Conservation (phyloP, 1,284 basidiomycete species). For the Ganoderma sp. region DNA sequence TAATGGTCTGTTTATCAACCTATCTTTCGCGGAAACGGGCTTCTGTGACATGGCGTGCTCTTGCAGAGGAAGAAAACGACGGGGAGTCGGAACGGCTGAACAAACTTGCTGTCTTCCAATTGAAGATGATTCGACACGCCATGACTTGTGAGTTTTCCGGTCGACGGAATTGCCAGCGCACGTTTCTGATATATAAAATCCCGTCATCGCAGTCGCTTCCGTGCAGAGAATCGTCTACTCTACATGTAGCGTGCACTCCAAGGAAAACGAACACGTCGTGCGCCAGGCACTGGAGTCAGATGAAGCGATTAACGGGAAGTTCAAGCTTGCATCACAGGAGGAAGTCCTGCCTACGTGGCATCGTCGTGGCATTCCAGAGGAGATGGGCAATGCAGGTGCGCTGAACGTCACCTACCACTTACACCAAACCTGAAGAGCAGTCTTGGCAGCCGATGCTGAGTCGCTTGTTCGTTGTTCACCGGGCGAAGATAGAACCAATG, state of each 20-base stretch:
- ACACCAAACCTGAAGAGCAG: not conserved
- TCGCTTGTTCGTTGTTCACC: conserved; percentile 85
- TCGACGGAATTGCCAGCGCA: not conserved
- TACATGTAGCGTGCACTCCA: conserved; percentile 91
- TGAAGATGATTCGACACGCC: conserved; percentile 93
- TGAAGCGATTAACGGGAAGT: conserved; percentile 64
- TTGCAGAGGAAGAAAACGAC: conserved; percentile 35
- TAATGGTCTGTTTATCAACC: conserved; percentile 49
- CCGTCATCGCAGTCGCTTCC: conserved; percentile 55
- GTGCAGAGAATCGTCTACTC: conserved; percentile 88
- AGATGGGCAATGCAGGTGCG: conserved; percentile 58
- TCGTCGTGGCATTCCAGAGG: conserved; percentile 73
- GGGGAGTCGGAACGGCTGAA: conserved; percentile 66
- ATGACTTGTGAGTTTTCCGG: conserved; percentile 77
- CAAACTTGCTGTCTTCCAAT: conserved; percentile 87
- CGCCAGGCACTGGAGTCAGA: conserved; percentile 72
- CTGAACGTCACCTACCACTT: not conserved
- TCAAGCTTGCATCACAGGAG: conserved; percentile 68
- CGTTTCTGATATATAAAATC: conserved; percentile 4
- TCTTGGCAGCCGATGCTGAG: conserved; percentile 58
- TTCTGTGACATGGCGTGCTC: not conserved
- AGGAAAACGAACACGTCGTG: conserved; percentile 90
- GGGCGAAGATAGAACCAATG: conserved; percentile 88
- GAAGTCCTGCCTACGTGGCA: conserved; percentile 82
- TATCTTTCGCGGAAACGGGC: no score